Base-by-base conservation (phyloP, 257 asterid species). In the Solanum appendiculatum region DNA sequence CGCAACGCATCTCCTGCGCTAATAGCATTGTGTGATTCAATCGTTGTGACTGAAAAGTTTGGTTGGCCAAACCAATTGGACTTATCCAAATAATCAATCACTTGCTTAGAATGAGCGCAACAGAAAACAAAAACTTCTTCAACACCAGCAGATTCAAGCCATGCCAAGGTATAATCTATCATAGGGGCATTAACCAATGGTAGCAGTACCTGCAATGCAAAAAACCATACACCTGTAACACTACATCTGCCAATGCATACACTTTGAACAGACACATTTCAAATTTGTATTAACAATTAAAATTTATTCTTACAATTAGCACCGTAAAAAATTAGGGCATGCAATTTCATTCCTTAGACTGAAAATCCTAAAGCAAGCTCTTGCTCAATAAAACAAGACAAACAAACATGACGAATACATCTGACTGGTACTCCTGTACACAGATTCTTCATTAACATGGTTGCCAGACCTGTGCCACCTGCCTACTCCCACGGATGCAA, bases 1-100 rank as follows among this genome's bases (percentile, higher is more conserved):
- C 99, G 93, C 87, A 97, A 88, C 86, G 99, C 99, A 92, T 97
- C 99, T 81, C 99, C 99, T 80, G 97, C 97, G 86, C 99, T 93
- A 37, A 90, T 90, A 42, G 99, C 90, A 90, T 97, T 94, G 86
- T 93, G 91, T 12, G 99, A 97, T 86, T 96, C 99, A 54, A 97
- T 93, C 7, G 98, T 93, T 20, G 93, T 87, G 88, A 96, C 99
- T 25, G 88, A 81, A 87, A 97, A 92, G 86, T 94, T 93, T 6
- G 98, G 97, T 86, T 92, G 96, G 70, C 83, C 89, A 82, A 95
- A 87, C 99, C 99, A 97, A 56, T 91, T 88, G 48, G 99, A 94
- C 33, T 58, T 89, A 60, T 94, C 91, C 92, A 97, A 91, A 90
- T 97, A 94, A 86, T 95, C 93, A 42, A 89, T 92, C 87, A 97